Percentiles rank a stretch among this genome's conserved stretches.
phyloP scores from a whole-genome alignment of 192 early-diverging fungal species.

The Entomortierella lignicola region DNA sequence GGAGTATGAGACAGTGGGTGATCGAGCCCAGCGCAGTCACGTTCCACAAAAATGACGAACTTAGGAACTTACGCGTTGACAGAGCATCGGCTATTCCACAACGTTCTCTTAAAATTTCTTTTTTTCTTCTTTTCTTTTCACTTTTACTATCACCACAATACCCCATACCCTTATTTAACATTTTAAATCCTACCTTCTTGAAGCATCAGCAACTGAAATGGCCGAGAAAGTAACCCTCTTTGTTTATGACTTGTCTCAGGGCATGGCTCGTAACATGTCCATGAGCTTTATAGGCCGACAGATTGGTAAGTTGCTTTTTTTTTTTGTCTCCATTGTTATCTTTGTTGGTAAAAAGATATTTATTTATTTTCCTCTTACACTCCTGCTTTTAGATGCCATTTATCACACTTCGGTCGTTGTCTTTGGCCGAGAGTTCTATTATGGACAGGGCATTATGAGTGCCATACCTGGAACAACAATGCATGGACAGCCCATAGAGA shows the following conservation, averaged over 20 bases:
- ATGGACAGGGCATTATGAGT: slow-evolving; percentile 79
- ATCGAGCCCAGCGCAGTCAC: not conserved
- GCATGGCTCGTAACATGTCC: slow-evolving; percentile 81
- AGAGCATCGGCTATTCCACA: not conserved
- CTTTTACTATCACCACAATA: too few species aligned
- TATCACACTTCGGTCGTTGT: slow-evolving; percentile 83
- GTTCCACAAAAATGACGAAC: not conserved
- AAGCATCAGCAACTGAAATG: slow-evolving; percentile 7
- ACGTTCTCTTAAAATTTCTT: not conserved
- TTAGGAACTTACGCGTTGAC: not conserved
- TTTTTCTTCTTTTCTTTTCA: not conserved
- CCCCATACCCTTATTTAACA: too few species aligned
- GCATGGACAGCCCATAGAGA: slow-evolving; percentile 75
- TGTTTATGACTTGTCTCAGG: slow-evolving; percentile 74
- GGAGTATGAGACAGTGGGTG: too few species aligned
- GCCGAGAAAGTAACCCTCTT: slow-evolving; percentile 59
- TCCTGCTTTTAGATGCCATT: slow-evolving; percentile 55
- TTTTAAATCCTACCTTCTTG: not conserved
- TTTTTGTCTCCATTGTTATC: not conserved
- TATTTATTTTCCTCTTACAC: not conserved
- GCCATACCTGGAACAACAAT: slow-evolving; percentile 61
- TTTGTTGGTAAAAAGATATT: too few species aligned
- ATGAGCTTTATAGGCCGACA: slow-evolving; percentile 72
- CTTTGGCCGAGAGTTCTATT: slow-evolving; percentile 81
- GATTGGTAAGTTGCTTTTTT: slow-evolving; percentile 59